Evolutionary conservation across 1,284 basidiomycete genomes (phyloP).

Genomic region (Gastroboletus turbinatus): DNA sequence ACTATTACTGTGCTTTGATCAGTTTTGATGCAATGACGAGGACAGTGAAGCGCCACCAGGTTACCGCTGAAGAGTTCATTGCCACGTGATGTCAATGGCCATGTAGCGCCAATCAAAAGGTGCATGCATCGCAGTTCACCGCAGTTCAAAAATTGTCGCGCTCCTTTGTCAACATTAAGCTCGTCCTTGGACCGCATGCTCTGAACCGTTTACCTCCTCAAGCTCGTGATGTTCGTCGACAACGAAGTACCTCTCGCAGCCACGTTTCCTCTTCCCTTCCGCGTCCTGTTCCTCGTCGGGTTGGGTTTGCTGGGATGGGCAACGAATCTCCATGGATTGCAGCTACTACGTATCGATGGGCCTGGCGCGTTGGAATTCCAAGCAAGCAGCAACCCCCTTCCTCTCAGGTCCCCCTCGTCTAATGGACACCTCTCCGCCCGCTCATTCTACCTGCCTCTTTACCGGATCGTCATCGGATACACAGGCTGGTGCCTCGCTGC

Average conservation of each 20-base stretch:
- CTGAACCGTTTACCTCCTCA: neutral
- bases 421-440: conserved; percentile 34
- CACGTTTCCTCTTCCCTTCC: conserved; percentile 79
- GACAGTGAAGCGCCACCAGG: no score
- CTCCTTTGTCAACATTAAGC: neutral
- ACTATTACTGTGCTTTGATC: neutral
- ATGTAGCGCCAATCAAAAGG: neutral
- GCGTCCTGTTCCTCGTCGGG: conserved; percentile 72
- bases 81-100: neutral
- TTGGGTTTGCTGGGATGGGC: conserved; percentile 81
- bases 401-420: conserved; percentile 29
- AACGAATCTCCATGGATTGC: conserved; percentile 82
- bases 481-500: conserved; percentile 55
- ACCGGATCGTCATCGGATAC: conserved; percentile 66
- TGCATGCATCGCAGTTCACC: neutral
- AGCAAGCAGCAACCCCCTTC: conserved; percentile 31
- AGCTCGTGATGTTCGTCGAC: conserved; percentile 36
- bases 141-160: neutral
- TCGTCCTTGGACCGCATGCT: conserved; percentile 8
- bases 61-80: no score
- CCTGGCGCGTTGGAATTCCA: conserved; percentile 65
- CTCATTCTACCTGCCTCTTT: conserved; percentile 56
- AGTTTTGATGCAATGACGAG: no score
- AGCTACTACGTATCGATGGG: conserved; percentile 73
- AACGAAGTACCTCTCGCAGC: conserved; percentile 50